phyloP scores from a whole-genome alignment of 2,329 filamentous ascomycete genomes.

The Talaromyces sp. region DNA sequence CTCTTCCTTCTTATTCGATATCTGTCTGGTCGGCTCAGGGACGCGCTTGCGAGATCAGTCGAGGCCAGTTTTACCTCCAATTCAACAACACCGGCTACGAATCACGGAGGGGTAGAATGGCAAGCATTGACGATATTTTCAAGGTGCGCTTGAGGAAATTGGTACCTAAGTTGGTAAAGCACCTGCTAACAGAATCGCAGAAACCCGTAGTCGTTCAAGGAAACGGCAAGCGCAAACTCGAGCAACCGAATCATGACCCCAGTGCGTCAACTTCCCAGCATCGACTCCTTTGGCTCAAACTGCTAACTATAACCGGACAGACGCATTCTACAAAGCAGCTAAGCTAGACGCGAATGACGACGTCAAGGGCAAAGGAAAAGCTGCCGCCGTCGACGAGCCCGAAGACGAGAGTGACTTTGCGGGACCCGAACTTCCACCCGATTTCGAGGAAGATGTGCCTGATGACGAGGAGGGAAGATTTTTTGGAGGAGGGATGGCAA shows the following conservation, averaged over 20 bases:
- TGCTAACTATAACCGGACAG: conserved; percentile 26
- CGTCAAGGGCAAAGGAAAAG: conserved; percentile 46
- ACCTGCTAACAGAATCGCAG: conserved; percentile 25
- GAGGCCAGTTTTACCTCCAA: background rate
- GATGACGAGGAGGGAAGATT: conserved; percentile 93
- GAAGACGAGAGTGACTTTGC: conserved; percentile 48
- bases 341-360: conserved; percentile 53
- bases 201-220: conserved; percentile 46
- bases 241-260: conserved; percentile 49
- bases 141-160: conserved; percentile 36
- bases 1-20: too few species aligned
- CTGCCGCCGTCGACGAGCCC: conserved; percentile 44
- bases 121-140: conserved; percentile 61
- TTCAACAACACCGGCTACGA: background rate
- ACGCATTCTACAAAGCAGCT: conserved; percentile 58
- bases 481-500: conserved; percentile 85
- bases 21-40: background rate
- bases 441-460: conserved; percentile 56
- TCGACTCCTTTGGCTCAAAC: background rate
- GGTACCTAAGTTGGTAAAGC: background rate
- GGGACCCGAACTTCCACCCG: conserved; percentile 55
- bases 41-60: background rate
- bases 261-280: conserved; percentile 30
- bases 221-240: conserved; percentile 57
- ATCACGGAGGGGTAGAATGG: conserved; percentile 41